A percentile compares a stretch with the other conserved stretches of the same genome.
Conservation (phyloP, 176 grass and related monocot species). For the Tillandsia fasciculata region DNA sequence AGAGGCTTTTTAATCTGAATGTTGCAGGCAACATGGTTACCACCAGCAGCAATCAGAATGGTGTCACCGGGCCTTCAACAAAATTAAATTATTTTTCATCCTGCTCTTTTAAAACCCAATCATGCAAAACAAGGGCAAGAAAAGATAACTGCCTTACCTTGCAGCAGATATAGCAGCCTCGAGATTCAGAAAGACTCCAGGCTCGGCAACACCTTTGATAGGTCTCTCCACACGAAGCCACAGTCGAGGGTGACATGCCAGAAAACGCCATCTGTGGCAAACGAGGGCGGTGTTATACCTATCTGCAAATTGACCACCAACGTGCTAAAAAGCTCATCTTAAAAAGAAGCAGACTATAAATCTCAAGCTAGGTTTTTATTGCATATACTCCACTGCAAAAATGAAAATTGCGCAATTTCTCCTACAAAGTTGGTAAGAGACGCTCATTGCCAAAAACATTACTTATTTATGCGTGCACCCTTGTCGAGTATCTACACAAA, state of each 20-base stretch:
- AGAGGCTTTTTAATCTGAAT: conserved; percentile 96
- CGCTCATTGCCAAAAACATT: too few species aligned
- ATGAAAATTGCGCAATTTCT: too few species aligned
- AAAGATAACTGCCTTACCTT: conserved; percentile 35
- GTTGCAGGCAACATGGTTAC: conserved; percentile 54
- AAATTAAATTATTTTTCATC: conserved; percentile 16
- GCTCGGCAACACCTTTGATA: conserved; percentile 48
- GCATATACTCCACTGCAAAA: too few species aligned
- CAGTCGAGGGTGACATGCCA: conserved; percentile 77
- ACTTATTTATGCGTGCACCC: too few species aligned
- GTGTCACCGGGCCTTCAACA: conserved; percentile 88
- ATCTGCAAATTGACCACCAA: conserved; percentile 78
- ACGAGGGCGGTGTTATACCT: conserved; percentile 98
- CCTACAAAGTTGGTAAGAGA: too few species aligned
- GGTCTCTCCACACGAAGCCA: conserved; percentile 91
- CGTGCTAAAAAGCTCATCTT: conserved; percentile 62
- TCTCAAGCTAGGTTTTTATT: too few species aligned
- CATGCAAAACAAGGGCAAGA: background rate
- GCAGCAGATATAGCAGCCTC: conserved; percentile 82
- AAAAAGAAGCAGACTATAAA: conserved; percentile 8
- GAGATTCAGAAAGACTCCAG: conserved; percentile 71
- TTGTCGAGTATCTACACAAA: too few species aligned
- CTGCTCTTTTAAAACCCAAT: background rate
- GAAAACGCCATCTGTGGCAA: conserved; percentile 93
- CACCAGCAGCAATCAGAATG: conserved; percentile 78